Evolutionary conservation across 2,329 filamentous ascomycete genomes (phyloP), one percentile per base, ranked within the genome.

Genomic region (Neocucurbitaria cava): DNA sequence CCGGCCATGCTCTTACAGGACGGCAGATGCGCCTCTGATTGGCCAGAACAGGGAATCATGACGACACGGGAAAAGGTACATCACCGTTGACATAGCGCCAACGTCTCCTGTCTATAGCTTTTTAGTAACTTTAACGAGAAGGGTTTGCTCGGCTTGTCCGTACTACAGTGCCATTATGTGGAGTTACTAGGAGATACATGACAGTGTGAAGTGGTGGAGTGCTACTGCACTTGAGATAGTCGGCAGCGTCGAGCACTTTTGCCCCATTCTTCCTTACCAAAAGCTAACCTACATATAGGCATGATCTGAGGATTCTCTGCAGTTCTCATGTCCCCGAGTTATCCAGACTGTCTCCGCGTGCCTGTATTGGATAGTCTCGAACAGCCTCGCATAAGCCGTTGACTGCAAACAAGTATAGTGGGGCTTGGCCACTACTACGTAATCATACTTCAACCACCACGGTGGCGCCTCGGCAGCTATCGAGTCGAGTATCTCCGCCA

Each of bases 41-140:
- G 38, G 49, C 13, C 20, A 1, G 26, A n/a, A 24, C 21, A 2
- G 18, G 40, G 42, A 51, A 42, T 51, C 41, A 49, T 54, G 55
- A 58, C 55, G 50, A 54, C 55, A 58, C 31, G 17, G 23, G 10
- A 17, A 51, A 49, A 26, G 24, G 35, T 11, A 31, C n/a, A n/a
- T n/a, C n/a, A n/a, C n/a, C n/a, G n/a, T n/a, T n/a, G n/a, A n/a
- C n/a, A 24, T 28, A 18, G 24, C 20, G 49, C 30, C 40, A 44
- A n/a, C 24, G 24, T 26, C 36, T 28, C 49, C 28, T 42, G 26
- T 10, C 42, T 9, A 7, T 24, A 11, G 18, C 28, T 23, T 10
- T 31, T n/a, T n/a, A 28, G 39, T 45, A 26, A 35, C 31, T 5
- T 35, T 35, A 35, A 10, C 11, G 17, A 21, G 20, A 21, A 20